Percentiles rank a stretch among this genome's conserved stretches.
phyloP scores from a whole-genome alignment of 1,284 basidiomycete genomes.

The Leucoagaricus sp. region DNA sequence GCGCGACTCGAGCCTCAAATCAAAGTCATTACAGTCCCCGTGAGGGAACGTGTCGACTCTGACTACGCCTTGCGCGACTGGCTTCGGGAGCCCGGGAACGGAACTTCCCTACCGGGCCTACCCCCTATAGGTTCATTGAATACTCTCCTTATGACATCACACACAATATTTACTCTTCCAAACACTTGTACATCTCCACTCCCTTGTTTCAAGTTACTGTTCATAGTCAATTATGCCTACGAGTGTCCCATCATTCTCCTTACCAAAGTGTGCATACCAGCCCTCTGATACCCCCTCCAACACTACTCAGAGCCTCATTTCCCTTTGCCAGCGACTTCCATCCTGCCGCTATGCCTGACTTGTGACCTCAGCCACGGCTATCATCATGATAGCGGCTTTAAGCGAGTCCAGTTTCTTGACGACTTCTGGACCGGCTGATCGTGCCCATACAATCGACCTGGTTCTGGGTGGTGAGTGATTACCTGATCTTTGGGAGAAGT shows the following conservation, averaged over 20 bases:
- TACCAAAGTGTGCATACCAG: constrained; percentile 15
- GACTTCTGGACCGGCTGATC: constrained; percentile 85
- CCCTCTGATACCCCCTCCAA: constrained; percentile 19
- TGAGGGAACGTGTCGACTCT: too few relatives aligned
- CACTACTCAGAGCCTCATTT: constrained; percentile 20
- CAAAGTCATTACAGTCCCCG: background rate
- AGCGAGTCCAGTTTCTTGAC: constrained; percentile 84
- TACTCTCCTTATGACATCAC: background rate
- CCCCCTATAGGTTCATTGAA: background rate
- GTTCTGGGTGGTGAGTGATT: too few relatives aligned
- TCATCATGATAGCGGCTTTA: constrained; percentile 83
- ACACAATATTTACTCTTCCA: background rate
- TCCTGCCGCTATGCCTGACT: constrained; percentile 10
- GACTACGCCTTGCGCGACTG: background rate
- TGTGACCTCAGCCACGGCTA: constrained; percentile 52
- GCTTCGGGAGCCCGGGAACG: constrained; percentile 6
- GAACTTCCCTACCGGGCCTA: constrained; percentile 1
- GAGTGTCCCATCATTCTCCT: background rate
- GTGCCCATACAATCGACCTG: constrained; percentile 82
- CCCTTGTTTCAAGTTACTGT: background rate
- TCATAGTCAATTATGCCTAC: background rate
- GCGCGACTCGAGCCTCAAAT: background rate
- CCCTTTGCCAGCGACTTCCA: constrained; percentile 25
- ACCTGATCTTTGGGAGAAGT: too few relatives aligned
- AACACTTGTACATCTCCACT: background rate